Evolutionary conservation across 352 stramenopile genomes (phyloP), one percentile per base, ranked within the genome.

Genomic region (Pseudoperonospora humuli): DNA sequence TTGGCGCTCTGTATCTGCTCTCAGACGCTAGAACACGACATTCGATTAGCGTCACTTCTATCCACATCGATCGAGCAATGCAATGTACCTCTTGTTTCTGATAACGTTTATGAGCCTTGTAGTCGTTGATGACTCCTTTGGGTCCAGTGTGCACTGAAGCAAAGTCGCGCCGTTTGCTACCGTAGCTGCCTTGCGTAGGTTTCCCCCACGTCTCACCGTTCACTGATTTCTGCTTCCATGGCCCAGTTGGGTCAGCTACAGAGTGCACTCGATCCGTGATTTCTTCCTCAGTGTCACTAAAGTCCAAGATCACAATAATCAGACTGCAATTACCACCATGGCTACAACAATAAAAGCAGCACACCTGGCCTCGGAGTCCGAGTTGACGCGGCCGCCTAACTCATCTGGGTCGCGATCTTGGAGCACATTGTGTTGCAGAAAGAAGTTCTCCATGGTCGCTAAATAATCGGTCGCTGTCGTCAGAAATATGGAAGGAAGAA

Each of bases 81-180:
- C 3, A 41, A 15, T 46, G 11, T 37, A 84, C 71, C 60, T 92
- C 70, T 24, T 86, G 45, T 26, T 74, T 67, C 40, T 77, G 53
- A 23, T 69, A 41, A 24, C 64, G 66, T 40, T 86, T 90, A 57
- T 92, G 66, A 10, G 70, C 67, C 52, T 87, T 86, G 66, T 85
- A 88, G 64, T 92, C 80, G 31, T 72, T 84, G 32, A 88, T 61
- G 28, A 92, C 80, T 18, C 80, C 80, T 56, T 92, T 92, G 6
- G 80, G 80, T 0, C 80, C 80, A 6, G 80, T 90, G 59, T 86
- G 70, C 13, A 62, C 46, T 7, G 80, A 88, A 8, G 42, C 53
- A 34, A 85, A 90, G 52, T 74, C 52, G 5, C 69, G 65, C 4
- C 42, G 18, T 9, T 66, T 59, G 36, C 57, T 50, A 39, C 58